A percentile compares a stretch with the other conserved stretches of the same genome.
Evolutionary conservation across 495 filamentous ascomycete genomes (phyloP).

Genomic region (Pyronema omphalodes): DNA sequence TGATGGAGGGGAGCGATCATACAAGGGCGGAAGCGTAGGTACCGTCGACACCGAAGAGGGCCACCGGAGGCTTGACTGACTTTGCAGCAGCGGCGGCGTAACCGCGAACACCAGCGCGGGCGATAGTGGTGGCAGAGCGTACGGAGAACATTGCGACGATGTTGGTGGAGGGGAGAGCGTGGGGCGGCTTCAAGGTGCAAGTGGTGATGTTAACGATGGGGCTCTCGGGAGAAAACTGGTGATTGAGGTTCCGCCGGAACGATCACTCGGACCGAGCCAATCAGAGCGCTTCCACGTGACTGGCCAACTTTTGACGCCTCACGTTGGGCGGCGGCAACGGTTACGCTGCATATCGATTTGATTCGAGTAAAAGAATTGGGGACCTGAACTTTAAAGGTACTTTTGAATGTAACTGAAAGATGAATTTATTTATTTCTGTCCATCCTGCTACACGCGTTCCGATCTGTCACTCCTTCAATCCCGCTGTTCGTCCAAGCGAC

Average conservation of each 20-base stretch:
- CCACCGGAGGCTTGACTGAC: slow-evolving; percentile 57
- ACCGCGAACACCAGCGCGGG: slow-evolving; percentile 36
- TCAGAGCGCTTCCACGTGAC: slow-evolving; percentile 1
- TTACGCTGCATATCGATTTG: no score
- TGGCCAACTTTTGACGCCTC: not conserved
- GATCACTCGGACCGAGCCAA: not conserved
- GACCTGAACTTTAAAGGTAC: no score
- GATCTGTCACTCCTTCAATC: no score
- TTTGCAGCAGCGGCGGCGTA: slow-evolving; percentile 48
- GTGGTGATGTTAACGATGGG: slow-evolving; percentile 3
- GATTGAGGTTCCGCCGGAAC: not conserved
- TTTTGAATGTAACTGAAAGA: no score
- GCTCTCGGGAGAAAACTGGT: slow-evolving; percentile 5
- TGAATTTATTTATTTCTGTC: no score
- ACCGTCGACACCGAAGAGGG: slow-evolving; percentile 87
- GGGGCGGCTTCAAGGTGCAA: not conserved
- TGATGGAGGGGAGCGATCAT: slow-evolving; percentile 28
- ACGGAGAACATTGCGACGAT: slow-evolving; percentile 17
- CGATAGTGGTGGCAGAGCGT: slow-evolving; percentile 28
- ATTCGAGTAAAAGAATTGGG: no score
- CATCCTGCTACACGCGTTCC: no score
- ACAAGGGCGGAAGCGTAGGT: slow-evolving; percentile 97
- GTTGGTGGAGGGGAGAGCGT: slow-evolving; percentile 5
- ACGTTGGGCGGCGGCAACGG: no score
- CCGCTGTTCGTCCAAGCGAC: no score